Percentiles rank a stretch among this genome's conserved stretches.
phyloP scores from a whole-genome alignment of 2,329 filamentous ascomycete species.

The Sporothrix sp. region DNA sequence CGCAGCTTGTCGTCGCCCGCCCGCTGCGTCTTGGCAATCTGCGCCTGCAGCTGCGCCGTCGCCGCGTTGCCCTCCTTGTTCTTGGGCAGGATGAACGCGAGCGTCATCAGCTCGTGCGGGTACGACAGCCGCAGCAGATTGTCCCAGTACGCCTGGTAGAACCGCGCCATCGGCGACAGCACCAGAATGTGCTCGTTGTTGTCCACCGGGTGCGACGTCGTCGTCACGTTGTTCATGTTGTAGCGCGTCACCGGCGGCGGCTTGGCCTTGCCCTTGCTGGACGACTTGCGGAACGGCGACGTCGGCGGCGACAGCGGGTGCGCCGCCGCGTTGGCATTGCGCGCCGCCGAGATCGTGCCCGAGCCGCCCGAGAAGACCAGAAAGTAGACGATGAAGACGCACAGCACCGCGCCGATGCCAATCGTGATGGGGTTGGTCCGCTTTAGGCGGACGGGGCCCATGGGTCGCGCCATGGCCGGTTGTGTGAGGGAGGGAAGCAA shows the following conservation, averaged over 20 bases:
- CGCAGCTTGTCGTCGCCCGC: conserved; percentile 64
- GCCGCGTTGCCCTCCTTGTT: conserved; percentile 85
- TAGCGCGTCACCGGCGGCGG: conserved; percentile 80
- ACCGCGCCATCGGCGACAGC: conserved; percentile 83
- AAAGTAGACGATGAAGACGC: conserved; percentile 61
- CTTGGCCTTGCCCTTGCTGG: conserved; percentile 39
- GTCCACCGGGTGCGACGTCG: conserved; percentile 61
- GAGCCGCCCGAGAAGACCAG: conserved; percentile 37
- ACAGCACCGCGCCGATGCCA: conserved; percentile 59
- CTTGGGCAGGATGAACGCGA: conserved; percentile 94
- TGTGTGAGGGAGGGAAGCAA: background rate
- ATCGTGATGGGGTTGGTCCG: conserved; percentile 71
- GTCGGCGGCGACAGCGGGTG: conserved; percentile 66
- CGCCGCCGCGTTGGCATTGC: conserved; percentile 44
- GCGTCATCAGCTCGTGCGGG: conserved; percentile 86
- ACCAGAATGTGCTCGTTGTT: conserved; percentile 84
- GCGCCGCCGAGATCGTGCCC: conserved; percentile 23
- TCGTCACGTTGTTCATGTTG: conserved; percentile 90
- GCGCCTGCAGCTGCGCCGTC: conserved; percentile 70
- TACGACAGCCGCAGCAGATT: conserved; percentile 78
- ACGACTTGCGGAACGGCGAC: conserved; percentile 58
- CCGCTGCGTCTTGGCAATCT: conserved; percentile 77
- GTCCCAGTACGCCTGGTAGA: conserved; percentile 93
- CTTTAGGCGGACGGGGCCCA: conserved; percentile 62
- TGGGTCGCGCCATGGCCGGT: conserved; percentile 42